Conservation (phyloP, 2,329 filamentous ascomycete species). For the Fusarium devonianum region DNA sequence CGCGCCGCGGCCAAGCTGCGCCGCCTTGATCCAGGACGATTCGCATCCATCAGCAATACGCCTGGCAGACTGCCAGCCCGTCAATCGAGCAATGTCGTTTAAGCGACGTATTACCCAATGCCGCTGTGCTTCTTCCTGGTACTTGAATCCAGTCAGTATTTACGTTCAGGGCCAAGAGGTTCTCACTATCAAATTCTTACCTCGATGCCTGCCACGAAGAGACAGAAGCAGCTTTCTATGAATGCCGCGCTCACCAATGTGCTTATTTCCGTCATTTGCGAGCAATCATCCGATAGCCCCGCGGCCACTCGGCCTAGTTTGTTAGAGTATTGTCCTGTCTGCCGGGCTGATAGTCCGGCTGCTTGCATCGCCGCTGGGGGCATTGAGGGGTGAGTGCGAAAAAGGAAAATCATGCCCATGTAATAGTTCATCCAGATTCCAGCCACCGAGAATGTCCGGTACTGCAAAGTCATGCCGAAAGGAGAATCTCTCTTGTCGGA, state of each 20-base stretch:
- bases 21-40: slow-evolving; percentile 80
- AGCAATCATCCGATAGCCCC: slow-evolving; percentile 67
- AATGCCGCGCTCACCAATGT: slow-evolving; percentile 81
- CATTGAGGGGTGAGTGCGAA: slow-evolving; percentile 87
- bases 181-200: slow-evolving; percentile 47
- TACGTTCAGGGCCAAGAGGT: neutral
- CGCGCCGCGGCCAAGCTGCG: slow-evolving; percentile 76
- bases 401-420: slow-evolving; percentile 82
- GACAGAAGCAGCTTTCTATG: slow-evolving; percentile 79
- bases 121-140: slow-evolving; percentile 73
- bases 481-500: slow-evolving; percentile 69
- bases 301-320: slow-evolving; percentile 82
- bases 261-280: slow-evolving; percentile 66
- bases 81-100: slow-evolving; percentile 77
- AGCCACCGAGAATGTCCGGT: slow-evolving; percentile 86
- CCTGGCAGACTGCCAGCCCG: slow-evolving; percentile 85
- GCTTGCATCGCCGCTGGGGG: slow-evolving; percentile 89
- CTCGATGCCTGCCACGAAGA: slow-evolving; percentile 87
- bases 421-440: slow-evolving; percentile 89
- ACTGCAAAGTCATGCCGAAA: slow-evolving; percentile 83
- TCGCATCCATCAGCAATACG: slow-evolving; percentile 87
- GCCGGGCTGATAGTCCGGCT: slow-evolving; percentile 75
- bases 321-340: slow-evolving; percentile 75
- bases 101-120: slow-evolving; percentile 79
- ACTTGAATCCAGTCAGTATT: slow-evolving; percentile 57